phyloP scores from a whole-genome alignment of 371 early-diverging fungal genomes.

The Synchytrium microbalum region DNA sequence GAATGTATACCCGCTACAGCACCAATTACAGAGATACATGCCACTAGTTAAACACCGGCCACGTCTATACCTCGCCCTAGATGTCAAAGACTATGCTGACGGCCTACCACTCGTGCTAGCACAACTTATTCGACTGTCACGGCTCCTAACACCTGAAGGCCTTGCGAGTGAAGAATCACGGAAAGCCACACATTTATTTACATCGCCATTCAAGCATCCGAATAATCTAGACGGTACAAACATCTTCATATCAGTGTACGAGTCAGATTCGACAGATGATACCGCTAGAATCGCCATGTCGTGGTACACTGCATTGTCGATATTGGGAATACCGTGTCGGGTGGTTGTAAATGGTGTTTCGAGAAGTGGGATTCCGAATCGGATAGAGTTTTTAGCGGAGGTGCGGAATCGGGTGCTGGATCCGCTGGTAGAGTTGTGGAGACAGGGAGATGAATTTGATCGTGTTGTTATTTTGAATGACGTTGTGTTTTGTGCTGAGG shows the following conservation, averaged over 20 bases:
- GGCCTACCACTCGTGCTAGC: not conserved
- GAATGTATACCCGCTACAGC: not conserved
- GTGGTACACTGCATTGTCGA: not conserved
- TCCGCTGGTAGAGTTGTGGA: conserved; percentile 20
- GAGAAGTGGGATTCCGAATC: conserved; percentile 8
- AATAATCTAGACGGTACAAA: not conserved
- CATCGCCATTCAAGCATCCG: not conserved
- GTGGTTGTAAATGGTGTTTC: not conserved
- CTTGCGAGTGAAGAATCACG: not conserved
- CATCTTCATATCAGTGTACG: conserved; percentile 1
- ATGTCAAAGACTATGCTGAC: not conserved
- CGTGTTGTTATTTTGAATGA: conserved; percentile 41
- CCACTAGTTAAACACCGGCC: not conserved
- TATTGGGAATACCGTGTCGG: not conserved
- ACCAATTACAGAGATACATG: not conserved
- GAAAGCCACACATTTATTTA: not conserved
- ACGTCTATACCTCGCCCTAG: not conserved
- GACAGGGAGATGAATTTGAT: not conserved
- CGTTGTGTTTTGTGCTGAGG: conserved; percentile 35
- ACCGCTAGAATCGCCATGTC: not conserved
- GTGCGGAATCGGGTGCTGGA: conserved; percentile 37
- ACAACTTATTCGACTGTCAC: not conserved
- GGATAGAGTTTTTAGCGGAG: conserved; percentile 43
- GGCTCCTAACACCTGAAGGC: not conserved
- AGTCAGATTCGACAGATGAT: not conserved